Evolutionary conservation across 805 yeast species (phyloP).

Genomic region (Kodamaea leandrae): DNA sequence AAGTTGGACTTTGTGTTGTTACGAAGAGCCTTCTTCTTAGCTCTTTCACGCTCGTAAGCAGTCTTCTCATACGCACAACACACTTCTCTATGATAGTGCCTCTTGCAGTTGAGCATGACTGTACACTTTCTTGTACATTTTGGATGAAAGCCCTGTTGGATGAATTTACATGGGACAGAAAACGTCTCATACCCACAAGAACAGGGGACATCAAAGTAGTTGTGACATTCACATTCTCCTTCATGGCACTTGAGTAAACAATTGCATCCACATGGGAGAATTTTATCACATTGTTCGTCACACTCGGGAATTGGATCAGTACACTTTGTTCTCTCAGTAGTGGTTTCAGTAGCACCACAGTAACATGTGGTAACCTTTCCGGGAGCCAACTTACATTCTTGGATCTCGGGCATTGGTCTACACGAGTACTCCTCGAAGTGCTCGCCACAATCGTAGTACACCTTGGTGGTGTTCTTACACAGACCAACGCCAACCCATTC

Average conservation of each 20-base stretch:
- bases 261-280: constrained; percentile 65
- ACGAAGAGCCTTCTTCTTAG: constrained; percentile 48
- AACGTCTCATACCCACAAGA: constrained; percentile 58
- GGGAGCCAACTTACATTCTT: constrained; percentile 64
- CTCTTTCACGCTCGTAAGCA: constrained; percentile 58
- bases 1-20: constrained; percentile 38
- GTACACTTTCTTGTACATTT: constrained; percentile 70
- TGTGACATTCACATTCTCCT: constrained; percentile 71
- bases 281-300: constrained; percentile 59
- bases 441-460: constrained; percentile 59
- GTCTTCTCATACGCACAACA: constrained; percentile 70
- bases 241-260: constrained; percentile 73
- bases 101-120: constrained; percentile 72
- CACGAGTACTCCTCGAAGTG: constrained; percentile 53
- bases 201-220: constrained; percentile 53
- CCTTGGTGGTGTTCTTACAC: constrained; percentile 43
- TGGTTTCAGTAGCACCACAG: constrained; percentile 66
- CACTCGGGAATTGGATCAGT: constrained; percentile 81
- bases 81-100: constrained; percentile 65
- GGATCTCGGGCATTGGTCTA: constrained; percentile 43
- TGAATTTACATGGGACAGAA: constrained; percentile 61
- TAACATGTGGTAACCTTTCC: constrained; percentile 61
- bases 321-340: constrained; percentile 53
- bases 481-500: constrained; percentile 33
- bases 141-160: constrained; percentile 52